Evolutionary conservation across 306 rosid genomes (phyloP).

Genomic region (Trifolium subterraneum): DNA sequence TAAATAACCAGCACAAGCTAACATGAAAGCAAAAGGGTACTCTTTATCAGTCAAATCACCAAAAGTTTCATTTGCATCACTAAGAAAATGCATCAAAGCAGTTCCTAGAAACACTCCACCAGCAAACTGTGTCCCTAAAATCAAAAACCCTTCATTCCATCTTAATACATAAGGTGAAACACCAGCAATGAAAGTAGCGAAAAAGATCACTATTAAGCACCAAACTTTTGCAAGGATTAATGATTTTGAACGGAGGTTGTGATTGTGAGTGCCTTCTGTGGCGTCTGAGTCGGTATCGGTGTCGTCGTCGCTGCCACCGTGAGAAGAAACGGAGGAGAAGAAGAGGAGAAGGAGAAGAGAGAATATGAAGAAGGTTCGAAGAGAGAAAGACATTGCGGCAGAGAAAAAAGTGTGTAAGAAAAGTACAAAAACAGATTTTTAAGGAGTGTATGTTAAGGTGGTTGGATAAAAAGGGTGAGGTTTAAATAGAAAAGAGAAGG

Average conservation of each 20-base stretch:
- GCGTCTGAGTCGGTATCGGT: neutral
- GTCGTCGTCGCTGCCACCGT: slow-evolving; percentile 55
- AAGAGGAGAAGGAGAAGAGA: slow-evolving; percentile 41
- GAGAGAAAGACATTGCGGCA: slow-evolving; percentile 34
- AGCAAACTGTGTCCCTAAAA: slow-evolving; percentile 78
- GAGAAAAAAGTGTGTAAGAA: neutral
- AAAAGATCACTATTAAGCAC: slow-evolving; percentile 65
- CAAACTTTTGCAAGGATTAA: slow-evolving; percentile 58
- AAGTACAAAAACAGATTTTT: neutral
- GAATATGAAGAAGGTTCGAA: slow-evolving; percentile 12
- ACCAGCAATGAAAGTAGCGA: slow-evolving; percentile 64
- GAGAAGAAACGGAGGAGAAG: slow-evolving; percentile 52
- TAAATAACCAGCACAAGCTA: slow-evolving; percentile 70
- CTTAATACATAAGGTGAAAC: slow-evolving; percentile 64
- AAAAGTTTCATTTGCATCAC: slow-evolving; percentile 70
- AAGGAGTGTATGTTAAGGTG: neutral
- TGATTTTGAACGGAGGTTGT: slow-evolving; percentile 55
- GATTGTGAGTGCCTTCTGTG: neutral
- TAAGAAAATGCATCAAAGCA: slow-evolving; percentile 80
- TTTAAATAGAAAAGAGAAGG: slow-evolving; percentile 2
- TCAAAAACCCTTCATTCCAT: slow-evolving; percentile 76
- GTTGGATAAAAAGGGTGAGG: neutral
- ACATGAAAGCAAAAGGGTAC: slow-evolving; percentile 78
- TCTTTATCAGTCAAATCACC: slow-evolving; percentile 54
- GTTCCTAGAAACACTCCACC: slow-evolving; percentile 83